Evolutionary conservation across 768 basidiomycete species (phyloP).

Genomic region (Tulasnella sp.): DNA sequence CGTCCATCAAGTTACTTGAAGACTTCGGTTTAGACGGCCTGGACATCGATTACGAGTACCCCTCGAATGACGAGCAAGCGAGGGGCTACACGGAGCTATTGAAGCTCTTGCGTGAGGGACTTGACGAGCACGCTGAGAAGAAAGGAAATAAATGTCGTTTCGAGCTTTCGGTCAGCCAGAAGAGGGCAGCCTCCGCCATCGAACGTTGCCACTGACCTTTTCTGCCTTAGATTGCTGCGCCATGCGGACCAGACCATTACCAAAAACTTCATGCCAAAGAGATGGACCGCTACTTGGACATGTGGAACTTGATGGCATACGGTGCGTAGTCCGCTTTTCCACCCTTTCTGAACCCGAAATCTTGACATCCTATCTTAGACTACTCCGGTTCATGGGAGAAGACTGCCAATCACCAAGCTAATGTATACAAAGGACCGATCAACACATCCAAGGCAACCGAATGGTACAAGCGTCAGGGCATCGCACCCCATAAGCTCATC

Average conservation of each 20-base stretch:
- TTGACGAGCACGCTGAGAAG: slow-evolving; percentile 75
- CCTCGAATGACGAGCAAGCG: slow-evolving; percentile 75
- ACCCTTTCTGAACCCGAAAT: not conserved
- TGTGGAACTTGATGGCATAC: slow-evolving; percentile 93
- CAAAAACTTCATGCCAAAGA: slow-evolving; percentile 73
- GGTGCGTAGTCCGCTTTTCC: slow-evolving; percentile 2
- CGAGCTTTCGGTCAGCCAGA: slow-evolving; percentile 66
- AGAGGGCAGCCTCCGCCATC: not conserved
- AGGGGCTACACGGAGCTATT: slow-evolving; percentile 82
- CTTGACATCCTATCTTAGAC: slow-evolving; percentile 33
- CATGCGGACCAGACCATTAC: slow-evolving; percentile 88
- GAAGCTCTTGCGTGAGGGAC: slow-evolving; percentile 67
- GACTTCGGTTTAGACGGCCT: slow-evolving; percentile 91
- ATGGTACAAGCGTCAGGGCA: slow-evolving; percentile 72
- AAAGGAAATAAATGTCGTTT: slow-evolving; percentile 66
- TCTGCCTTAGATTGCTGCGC: slow-evolving; percentile 74
- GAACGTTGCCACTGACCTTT: not conserved
- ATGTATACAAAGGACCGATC: slow-evolving; percentile 69
- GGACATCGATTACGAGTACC: slow-evolving; percentile 94
- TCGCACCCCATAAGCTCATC: slow-evolving; percentile 77
- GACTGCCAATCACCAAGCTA: slow-evolving; percentile 71
- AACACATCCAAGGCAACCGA: slow-evolving; percentile 66
- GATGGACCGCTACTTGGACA: slow-evolving; percentile 88
- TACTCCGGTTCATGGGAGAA: slow-evolving; percentile 54
- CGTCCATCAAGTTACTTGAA: slow-evolving; percentile 77